A percentile compares a stretch with the other conserved stretches of the same genome.
These are phyloP conservation scores for Pichia heedii DNA, from an alignment of 805 yeast genomes.

Conservation along the genomic window DNA sequence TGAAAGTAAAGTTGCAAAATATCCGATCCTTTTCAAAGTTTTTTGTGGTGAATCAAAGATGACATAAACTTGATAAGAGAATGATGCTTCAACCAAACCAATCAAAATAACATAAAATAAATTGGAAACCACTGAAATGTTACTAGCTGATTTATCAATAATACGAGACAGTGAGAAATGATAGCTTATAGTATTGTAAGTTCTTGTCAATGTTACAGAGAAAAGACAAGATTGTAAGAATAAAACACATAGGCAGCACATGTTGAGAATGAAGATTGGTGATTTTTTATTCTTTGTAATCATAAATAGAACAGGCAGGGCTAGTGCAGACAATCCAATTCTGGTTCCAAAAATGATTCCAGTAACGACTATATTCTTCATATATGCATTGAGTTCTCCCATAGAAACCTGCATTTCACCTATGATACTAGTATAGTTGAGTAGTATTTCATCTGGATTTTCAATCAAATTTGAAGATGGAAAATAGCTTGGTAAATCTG, in stretches of 20 bases:
- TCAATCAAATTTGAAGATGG: neutral
- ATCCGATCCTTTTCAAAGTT: slow-evolving; percentile 31
- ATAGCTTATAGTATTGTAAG: slow-evolving; percentile 40
- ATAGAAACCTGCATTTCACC: slow-evolving; percentile 34
- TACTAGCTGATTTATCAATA: slow-evolving; percentile 31
- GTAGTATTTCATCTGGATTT: slow-evolving; percentile 14
- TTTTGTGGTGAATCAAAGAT: slow-evolving; percentile 55
- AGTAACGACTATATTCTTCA: slow-evolving; percentile 27
- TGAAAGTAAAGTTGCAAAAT: slow-evolving; percentile 30
- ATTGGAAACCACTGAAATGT: slow-evolving; percentile 52
- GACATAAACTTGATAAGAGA: slow-evolving; percentile 62
- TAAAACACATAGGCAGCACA: slow-evolving; percentile 44
- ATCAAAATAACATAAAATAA: slow-evolving; percentile 53
- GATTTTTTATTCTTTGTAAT: slow-evolving; percentile 46
- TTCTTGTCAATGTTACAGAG: slow-evolving; percentile 44
- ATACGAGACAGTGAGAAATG: slow-evolving; percentile 38
- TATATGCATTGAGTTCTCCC: slow-evolving; percentile 32
- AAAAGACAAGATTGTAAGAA: slow-evolving; percentile 55
- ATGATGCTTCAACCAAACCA: slow-evolving; percentile 50
- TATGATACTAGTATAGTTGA: slow-evolving; percentile 35
- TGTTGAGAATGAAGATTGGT: slow-evolving; percentile 69
- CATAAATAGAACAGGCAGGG: slow-evolving; percentile 37
- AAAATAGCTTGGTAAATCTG: neutral
- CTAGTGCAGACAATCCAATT: slow-evolving; percentile 47
- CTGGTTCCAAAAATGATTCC: slow-evolving; percentile 48